Percentiles rank a stretch among this genome's conserved stretches.
phyloP scores from a whole-genome alignment of 768 basidiomycete species.

The Termitomyces sp. region DNA sequence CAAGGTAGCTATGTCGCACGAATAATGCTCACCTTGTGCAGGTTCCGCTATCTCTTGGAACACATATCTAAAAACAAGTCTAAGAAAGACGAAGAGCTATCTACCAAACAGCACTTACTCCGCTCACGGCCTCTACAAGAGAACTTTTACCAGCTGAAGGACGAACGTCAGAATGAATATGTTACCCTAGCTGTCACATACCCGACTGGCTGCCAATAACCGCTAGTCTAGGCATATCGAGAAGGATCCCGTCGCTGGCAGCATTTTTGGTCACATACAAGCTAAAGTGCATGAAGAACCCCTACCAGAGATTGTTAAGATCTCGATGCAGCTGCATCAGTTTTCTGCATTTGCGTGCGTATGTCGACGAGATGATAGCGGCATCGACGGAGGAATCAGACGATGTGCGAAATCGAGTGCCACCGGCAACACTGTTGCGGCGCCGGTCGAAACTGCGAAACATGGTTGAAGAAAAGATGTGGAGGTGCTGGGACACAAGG shows the following conservation, averaged over 20 bases:
- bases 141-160: slow-evolving; percentile 6
- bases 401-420: not conserved
- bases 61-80: slow-evolving; percentile 39
- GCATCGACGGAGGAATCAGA: not conserved
- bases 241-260: not conserved
- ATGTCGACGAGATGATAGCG: not conserved
- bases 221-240: slow-evolving; percentile 5
- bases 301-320: not conserved
- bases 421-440: not conserved
- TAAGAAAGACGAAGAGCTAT: not conserved
- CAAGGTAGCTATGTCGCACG: not conserved
- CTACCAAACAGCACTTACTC: not conserved
- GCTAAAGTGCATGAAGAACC: not conserved
- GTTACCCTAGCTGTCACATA: not conserved
- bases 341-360: not conserved
- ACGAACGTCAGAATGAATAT: not conserved
- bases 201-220: slow-evolving; percentile 7
- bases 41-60: slow-evolving; percentile 57
- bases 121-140: slow-evolving; percentile 1
- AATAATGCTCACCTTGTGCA: slow-evolving; percentile 40
- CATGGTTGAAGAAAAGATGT: not conserved
- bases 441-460: not conserved
- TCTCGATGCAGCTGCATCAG: slow-evolving; percentile 5
- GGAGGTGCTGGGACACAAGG: not conserved
- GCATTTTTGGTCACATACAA: not conserved